phyloP scores from a whole-genome alignment of 2,329 filamentous ascomycete species.

The Microdochium bolleyi region DNA sequence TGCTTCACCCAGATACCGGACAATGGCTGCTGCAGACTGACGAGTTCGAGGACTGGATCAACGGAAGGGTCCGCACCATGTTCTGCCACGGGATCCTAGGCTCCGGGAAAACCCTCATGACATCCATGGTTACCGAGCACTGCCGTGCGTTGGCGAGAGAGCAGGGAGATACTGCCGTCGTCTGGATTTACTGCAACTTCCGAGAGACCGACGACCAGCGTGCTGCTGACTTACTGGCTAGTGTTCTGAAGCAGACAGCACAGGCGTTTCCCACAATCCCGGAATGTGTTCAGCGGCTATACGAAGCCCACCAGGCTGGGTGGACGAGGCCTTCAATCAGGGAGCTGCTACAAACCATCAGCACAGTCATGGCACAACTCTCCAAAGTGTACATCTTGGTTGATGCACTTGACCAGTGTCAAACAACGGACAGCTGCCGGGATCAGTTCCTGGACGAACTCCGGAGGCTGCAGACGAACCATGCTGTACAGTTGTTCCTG shows the following conservation, averaged over 20 bases:
- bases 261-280: not conserved
- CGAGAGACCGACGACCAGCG: not conserved
- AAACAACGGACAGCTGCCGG: not conserved
- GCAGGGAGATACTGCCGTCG: not conserved
- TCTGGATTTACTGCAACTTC: not conserved
- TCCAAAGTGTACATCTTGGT: not conserved
- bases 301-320: not conserved
- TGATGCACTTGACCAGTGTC: not conserved
- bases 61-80: conserved; percentile 6
- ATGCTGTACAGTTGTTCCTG: not conserved
- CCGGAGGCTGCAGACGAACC: not conserved
- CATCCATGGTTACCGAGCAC: conserved; percentile 5
- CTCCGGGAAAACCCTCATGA: conserved; percentile 11
- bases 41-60: conserved; percentile 7
- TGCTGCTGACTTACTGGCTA: not conserved
- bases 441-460: not conserved
- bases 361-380: not conserved
- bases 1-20: conserved; percentile 3
- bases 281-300: not conserved
- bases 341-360: not conserved
- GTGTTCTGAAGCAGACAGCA: not conserved
- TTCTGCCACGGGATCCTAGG: conserved; percentile 12
- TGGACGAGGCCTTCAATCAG: not conserved
- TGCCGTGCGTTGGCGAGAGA: not conserved
- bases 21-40: conserved; percentile 10